Percentiles rank a stretch among this genome's conserved stretches.
phyloP scores from a whole-genome alignment of 768 basidiomycete genomes.

The Lactarius trivialis region DNA sequence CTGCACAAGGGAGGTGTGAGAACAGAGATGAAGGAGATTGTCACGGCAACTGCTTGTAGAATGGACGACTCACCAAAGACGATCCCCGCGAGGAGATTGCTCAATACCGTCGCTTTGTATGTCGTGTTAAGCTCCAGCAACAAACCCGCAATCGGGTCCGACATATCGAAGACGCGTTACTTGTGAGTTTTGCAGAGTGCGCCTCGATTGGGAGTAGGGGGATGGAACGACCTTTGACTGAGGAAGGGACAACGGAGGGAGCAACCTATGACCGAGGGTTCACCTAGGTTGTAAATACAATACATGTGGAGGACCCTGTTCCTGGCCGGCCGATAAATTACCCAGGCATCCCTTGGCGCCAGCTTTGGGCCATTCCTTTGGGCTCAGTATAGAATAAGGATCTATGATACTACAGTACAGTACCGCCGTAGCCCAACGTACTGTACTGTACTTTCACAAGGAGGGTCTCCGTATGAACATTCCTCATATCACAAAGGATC shows the following conservation, averaged over 20 bases:
- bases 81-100: constrained; percentile 9
- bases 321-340: not conserved
- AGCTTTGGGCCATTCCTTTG: not conserved
- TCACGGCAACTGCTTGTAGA: not conserved
- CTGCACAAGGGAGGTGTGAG: not conserved
- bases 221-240: not conserved
- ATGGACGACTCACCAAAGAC: constrained; percentile 10
- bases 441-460: too few species aligned
- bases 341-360: not conserved
- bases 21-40: not conserved
- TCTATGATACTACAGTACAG: too few species aligned
- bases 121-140: constrained; percentile 3
- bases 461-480: too few species aligned
- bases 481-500: too few species aligned
- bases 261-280: not conserved
- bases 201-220: not conserved
- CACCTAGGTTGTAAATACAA: not conserved
- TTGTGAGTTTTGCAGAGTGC: not conserved
- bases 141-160: not conserved
- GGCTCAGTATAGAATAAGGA: too few species aligned
- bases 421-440: too few species aligned
- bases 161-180: constrained; percentile 1
- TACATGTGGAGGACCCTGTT: not conserved
- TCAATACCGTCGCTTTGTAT: constrained; percentile 3
- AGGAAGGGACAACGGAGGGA: not conserved